Evolutionary conservation across 208 protist genomes (phyloP).

Genomic region (Blechomonas ayalai): DNA sequence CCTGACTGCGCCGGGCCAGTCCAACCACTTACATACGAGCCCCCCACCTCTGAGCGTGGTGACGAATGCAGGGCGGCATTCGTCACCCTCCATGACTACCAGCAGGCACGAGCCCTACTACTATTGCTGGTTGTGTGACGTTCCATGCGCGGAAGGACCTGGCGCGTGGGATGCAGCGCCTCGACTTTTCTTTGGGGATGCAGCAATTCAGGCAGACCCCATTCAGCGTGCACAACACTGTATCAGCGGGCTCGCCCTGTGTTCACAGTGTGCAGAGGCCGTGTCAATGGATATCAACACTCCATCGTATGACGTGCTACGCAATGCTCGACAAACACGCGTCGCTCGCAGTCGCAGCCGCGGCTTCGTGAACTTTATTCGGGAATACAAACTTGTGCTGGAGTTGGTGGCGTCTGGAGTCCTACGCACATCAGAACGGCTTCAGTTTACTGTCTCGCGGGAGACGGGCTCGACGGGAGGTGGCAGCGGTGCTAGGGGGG

Average conservation of each 20-base stretch:
- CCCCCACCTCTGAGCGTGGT: too few species aligned
- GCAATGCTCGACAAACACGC: slow-evolving; percentile 22
- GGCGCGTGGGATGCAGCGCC: slow-evolving; percentile 16
- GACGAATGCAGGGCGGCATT: too few species aligned
- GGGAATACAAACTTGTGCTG: slow-evolving; percentile 41
- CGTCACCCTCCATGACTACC: too few species aligned
- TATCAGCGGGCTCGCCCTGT: slow-evolving; percentile 26
- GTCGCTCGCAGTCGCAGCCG: slow-evolving; percentile 15
- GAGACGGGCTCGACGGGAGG: neutral
- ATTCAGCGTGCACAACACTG: neutral
- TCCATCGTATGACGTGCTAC: slow-evolving; percentile 17
- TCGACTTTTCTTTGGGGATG: slow-evolving; percentile 14
- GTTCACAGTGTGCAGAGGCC: slow-evolving; percentile 24
- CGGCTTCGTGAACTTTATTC: slow-evolving; percentile 32
- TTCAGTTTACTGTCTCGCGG: slow-evolving; percentile 2
- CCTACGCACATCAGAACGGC: slow-evolving; percentile 11
- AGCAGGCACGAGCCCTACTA: too few species aligned
- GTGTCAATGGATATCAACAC: slow-evolving; percentile 7
- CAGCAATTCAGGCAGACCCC: neutral
- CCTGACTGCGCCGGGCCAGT: too few species aligned
- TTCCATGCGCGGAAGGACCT: slow-evolving; percentile 8
- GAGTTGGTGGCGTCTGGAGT: slow-evolving; percentile 24
- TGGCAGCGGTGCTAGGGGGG: neutral
- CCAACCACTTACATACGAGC: too few species aligned
- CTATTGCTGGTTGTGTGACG: slow-evolving; percentile 53